Conservation (phyloP, 2,329 filamentous ascomycete genomes). For the Orbilia brochopaga region DNA sequence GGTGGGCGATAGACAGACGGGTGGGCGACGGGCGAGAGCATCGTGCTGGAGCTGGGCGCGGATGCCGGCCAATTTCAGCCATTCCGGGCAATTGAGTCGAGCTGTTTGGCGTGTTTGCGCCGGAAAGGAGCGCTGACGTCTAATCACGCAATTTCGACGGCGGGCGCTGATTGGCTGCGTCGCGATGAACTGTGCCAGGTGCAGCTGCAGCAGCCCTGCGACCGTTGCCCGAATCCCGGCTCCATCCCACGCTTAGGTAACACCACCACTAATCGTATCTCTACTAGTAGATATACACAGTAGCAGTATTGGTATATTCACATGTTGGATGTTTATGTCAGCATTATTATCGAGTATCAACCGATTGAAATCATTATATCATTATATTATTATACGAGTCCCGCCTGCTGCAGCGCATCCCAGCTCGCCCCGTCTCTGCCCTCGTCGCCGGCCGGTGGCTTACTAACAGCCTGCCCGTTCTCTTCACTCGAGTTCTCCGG, state of each 20-base stretch:
- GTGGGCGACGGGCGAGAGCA: background rate
- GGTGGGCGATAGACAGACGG: too few species aligned
- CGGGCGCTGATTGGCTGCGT: conserved; percentile 16
- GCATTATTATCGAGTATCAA: too few species aligned
- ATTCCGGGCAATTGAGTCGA: too few species aligned
- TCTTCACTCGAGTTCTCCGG: conserved; percentile 20
- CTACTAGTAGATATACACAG: too few species aligned
- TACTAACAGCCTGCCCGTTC: background rate
- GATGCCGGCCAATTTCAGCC: too few species aligned
- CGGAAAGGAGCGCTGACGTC: conserved; percentile 33
- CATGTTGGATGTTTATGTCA: background rate
- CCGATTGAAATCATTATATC: too few species aligned
- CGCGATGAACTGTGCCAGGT: background rate
- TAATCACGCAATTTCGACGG: conserved; percentile 41
- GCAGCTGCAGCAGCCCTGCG: conserved; percentile 11
- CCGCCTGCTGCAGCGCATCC: conserved; percentile 41
- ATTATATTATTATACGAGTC: conserved; percentile 21
- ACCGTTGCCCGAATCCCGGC: conserved; percentile 11
- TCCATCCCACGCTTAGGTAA: background rate
- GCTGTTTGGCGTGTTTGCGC: background rate
- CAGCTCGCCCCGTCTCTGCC: conserved; percentile 32
- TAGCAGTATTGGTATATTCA: background rate
- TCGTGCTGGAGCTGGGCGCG: background rate
- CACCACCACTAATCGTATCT: background rate
- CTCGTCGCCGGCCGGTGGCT: conserved; percentile 8